Evolutionary conservation across 305 asterid species (phyloP), one percentile per base, ranked within the genome.

Genomic region (Ajuga reptans): DNA sequence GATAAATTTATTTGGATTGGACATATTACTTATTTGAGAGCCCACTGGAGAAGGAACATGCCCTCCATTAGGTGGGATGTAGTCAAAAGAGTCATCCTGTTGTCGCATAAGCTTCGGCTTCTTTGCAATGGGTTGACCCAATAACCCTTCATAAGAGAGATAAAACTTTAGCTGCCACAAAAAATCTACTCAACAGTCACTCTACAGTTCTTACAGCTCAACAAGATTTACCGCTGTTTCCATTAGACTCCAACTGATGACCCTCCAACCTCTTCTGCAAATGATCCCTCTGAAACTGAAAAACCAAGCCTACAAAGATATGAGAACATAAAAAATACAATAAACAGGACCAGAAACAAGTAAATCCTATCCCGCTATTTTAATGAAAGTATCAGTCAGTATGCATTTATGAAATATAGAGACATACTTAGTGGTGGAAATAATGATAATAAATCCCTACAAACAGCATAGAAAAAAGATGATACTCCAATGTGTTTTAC

Each of bases 21-120:
- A 69, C 91, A 84, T 87, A 76, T 85, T 87, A 78, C 96, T 86
- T 77, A 85, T 79, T 74, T 87, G 96, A 69, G 98, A 86, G 78
- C 89, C 90, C 41, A 67, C 89, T 24, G 98, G 96, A 67, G 96
- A 84, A 71, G 94, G 88, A 73, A 79, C 83, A 69, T 91, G 80
- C 12, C 87, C 89, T 49, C 82, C 83, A 74, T 65, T 72, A 53
- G 88, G 85, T 56, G 78, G 76, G 54, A 83, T 54, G 78, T 84
- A 83, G 64, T 91, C 92, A 75, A 73, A 84, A 77, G 86, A 81
- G 80, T 75, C 86, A 79, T 91, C 95, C 21, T 78, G 82, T 58
- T 78, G 90, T 61, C 88, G 79, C 84, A 77, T 83, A 74, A 79
- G 75, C 86, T 89, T 91, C 1, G 84, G 91, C 76, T 86, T 91